A percentile compares a stretch with the other conserved stretches of the same genome.
Conservation (phyloP, 1,139 yeast genomes). For the Sugiyamaella novakii region DNA sequence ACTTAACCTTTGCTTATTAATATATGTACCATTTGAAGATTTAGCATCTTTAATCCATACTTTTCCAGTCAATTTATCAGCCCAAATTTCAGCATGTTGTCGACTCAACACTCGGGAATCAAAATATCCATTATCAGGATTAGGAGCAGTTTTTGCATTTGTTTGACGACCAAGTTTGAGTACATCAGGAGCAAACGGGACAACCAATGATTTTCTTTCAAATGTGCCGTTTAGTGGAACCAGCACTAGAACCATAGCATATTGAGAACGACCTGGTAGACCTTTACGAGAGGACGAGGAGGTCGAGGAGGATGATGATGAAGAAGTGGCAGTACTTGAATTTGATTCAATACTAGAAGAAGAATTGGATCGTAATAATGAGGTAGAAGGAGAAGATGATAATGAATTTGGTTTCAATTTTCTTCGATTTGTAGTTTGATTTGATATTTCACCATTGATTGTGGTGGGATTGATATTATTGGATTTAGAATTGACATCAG, state of each 20-base stretch:
- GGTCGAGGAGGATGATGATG: not conserved
- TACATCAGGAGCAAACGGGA: conserved; percentile 82
- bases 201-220: conserved; percentile 71
- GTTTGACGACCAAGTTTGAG: conserved; percentile 86
- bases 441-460: not conserved
- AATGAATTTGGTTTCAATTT: not conserved
- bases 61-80: conserved; percentile 65
- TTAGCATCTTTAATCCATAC: conserved; percentile 83
- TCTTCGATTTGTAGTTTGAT: not conserved
- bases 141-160: conserved; percentile 71
- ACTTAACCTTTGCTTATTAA: conserved; percentile 67
- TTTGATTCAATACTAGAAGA: not conserved
- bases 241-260: conserved; percentile 59
- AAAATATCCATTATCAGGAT: conserved; percentile 84
- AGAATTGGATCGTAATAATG: not conserved
- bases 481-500: not conserved
- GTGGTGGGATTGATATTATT: not conserved
- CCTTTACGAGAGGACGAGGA: conserved; percentile 6
- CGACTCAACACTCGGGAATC: conserved; percentile 92
- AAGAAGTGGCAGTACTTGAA: conserved; percentile 1
- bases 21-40: conserved; percentile 92
- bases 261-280: conserved; percentile 38
- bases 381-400: conserved; percentile 2
- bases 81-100: conserved; percentile 89
- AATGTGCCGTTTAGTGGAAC: conserved; percentile 80